Conservation (phyloP, 2,329 filamentous ascomycete species). For the Epichloe brachyelytri region DNA sequence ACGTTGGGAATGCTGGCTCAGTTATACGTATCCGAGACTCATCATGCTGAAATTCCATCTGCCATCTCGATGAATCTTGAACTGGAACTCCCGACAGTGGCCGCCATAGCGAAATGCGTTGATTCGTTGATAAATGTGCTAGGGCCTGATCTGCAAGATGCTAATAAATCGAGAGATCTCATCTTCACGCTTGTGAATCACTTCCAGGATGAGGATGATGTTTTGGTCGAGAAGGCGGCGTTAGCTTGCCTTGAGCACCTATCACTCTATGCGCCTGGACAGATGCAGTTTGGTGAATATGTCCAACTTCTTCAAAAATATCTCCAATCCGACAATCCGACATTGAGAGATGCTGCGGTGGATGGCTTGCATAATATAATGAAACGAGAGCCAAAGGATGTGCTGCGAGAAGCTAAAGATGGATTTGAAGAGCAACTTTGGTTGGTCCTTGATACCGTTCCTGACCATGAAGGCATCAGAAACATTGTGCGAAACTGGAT, state of each 20-base stretch:
- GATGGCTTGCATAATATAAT: slow-evolving; percentile 89
- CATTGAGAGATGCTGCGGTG: slow-evolving; percentile 67
- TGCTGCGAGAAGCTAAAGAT: slow-evolving; percentile 60
- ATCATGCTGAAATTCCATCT: slow-evolving; percentile 72
- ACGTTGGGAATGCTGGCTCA: slow-evolving; percentile 90
- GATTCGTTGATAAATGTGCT: slow-evolving; percentile 96
- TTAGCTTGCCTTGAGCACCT: slow-evolving; percentile 81
- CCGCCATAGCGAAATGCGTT: slow-evolving; percentile 74
- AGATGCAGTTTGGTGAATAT: slow-evolving; percentile 74
- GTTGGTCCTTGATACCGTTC: slow-evolving; percentile 70
- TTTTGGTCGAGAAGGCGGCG: slow-evolving; percentile 60
- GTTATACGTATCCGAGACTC: slow-evolving; percentile 80
- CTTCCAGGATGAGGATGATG: slow-evolving; percentile 63
- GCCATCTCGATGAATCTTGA: slow-evolving; percentile 83
- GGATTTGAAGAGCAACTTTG: slow-evolving; percentile 86
- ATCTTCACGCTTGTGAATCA: slow-evolving; percentile 77
- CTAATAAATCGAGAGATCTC: slow-evolving; percentile 80
- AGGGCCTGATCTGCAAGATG: slow-evolving; percentile 87
- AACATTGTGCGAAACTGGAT: slow-evolving; percentile 91
- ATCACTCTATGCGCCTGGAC: slow-evolving; percentile 77
- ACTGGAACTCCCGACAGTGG: slow-evolving; percentile 67
- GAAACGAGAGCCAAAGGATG: slow-evolving; percentile 78
- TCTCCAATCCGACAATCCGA: slow-evolving; percentile 53
- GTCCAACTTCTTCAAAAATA: slow-evolving; percentile 71
- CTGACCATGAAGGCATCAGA: slow-evolving; percentile 65